A percentile compares a stretch with the other conserved stretches of the same genome.
Evolutionary conservation across 2,329 filamentous ascomycete genomes (phyloP).

Genomic region (Teratosphaeria zuluensis): DNA sequence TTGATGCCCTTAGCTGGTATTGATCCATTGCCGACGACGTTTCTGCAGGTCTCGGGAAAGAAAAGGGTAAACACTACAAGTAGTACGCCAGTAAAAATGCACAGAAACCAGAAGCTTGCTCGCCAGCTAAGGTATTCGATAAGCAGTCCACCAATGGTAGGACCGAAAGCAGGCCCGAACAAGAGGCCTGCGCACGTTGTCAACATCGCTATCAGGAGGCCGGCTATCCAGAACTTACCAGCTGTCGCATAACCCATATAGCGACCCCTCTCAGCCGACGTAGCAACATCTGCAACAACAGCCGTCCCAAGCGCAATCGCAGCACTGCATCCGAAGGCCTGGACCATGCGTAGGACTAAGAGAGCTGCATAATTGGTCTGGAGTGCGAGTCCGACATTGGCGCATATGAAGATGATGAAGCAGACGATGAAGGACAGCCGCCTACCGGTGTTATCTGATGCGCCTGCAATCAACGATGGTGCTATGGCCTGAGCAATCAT

Average conservation of each 20-base stretch:
- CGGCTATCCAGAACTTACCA: neutral
- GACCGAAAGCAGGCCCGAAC: constrained; percentile 14
- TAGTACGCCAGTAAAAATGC: constrained; percentile 28
- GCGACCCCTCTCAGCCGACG: constrained; percentile 24
- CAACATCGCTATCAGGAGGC: neutral
- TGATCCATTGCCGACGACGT: constrained; percentile 31
- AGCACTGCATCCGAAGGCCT: constrained; percentile 32
- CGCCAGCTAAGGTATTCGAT: constrained; percentile 27
- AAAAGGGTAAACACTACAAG: constrained; percentile 22
- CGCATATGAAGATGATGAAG: constrained; percentile 20
- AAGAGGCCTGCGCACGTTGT: constrained; percentile 1
- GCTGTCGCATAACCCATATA: constrained; percentile 30
- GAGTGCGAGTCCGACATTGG: constrained; percentile 19
- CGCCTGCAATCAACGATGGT: constrained; percentile 18
- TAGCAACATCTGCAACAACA: constrained; percentile 28
- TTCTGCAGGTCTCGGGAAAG: constrained; percentile 32
- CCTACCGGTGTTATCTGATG: constrained; percentile 19
- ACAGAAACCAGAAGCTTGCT: constrained; percentile 35
- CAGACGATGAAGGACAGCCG: constrained; percentile 18
- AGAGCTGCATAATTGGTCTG: constrained; percentile 17
- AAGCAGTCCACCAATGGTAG: constrained; percentile 22
- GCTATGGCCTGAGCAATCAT: constrained; percentile 48
- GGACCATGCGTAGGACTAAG: constrained; percentile 27
- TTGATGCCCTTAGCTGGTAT: constrained; percentile 18
- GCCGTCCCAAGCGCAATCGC: constrained; percentile 27